phyloP scores from a whole-genome alignment of 2,329 filamentous ascomycete species.

The Septoria petroselini region DNA sequence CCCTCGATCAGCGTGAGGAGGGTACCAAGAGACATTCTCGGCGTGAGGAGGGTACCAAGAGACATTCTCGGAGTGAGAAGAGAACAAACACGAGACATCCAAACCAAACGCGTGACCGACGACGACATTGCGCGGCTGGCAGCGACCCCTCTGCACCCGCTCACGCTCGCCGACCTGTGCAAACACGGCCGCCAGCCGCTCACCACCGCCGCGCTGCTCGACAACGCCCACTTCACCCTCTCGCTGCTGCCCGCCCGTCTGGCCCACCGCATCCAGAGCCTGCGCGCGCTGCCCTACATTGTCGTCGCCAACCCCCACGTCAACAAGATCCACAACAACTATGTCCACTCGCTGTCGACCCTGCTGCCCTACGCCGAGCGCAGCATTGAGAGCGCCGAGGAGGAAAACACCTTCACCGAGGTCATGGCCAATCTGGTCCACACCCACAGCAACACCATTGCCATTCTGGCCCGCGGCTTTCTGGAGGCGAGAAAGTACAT shows the following conservation, averaged over 20 bases:
- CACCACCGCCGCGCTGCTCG: slow-evolving; percentile 72
- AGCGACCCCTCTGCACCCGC: slow-evolving; percentile 70
- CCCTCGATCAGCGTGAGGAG: too few species aligned
- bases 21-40: too few species aligned
- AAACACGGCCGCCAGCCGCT: slow-evolving; percentile 86
- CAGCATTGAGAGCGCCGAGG: slow-evolving; percentile 71
- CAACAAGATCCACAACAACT: slow-evolving; percentile 91
- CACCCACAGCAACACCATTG: slow-evolving; percentile 92
- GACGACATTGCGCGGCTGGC: slow-evolving; percentile 77
- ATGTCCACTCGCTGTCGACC: slow-evolving; percentile 86
- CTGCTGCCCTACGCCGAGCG: slow-evolving; percentile 78
- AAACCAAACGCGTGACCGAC: slow-evolving; percentile 54
- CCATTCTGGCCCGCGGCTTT: slow-evolving; percentile 85
- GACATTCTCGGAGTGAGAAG: too few species aligned
- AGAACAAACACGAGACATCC: slow-evolving; percentile 34
- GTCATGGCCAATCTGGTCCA: slow-evolving; percentile 93
- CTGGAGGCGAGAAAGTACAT: slow-evolving; percentile 92
- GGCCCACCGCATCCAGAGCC: slow-evolving; percentile 86
- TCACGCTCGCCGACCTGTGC: slow-evolving; percentile 84
- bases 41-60: too few species aligned
- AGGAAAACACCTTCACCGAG: slow-evolving; percentile 87
- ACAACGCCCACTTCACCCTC: slow-evolving; percentile 93
- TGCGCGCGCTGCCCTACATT: slow-evolving; percentile 93
- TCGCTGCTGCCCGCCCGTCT: slow-evolving; percentile 87
- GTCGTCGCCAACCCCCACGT: slow-evolving; percentile 98